Evolutionary conservation across 768 basidiomycete genomes (phyloP).

Genomic region (Melanogaster broomeanus): DNA sequence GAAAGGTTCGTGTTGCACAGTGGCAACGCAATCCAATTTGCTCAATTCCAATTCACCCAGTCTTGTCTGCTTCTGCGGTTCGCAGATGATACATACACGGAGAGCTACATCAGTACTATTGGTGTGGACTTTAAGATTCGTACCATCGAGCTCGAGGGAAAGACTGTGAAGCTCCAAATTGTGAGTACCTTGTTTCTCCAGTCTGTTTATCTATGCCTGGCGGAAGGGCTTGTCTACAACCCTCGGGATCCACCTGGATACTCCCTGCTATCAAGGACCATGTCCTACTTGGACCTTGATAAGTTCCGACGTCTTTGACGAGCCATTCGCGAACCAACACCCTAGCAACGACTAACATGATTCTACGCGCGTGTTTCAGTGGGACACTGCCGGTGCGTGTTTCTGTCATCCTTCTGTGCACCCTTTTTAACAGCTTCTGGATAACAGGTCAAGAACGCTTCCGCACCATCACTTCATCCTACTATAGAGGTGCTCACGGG

Average conservation of each 20-base stretch:
- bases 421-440: conserved; percentile 2
- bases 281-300: not conserved
- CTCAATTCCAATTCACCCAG: conserved; percentile 45
- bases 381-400: conserved; percentile 90
- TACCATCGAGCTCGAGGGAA: conserved; percentile 97
- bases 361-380: conserved; percentile 43
- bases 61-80: conserved; percentile 92
- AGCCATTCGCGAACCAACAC: not conserved
- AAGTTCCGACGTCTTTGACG: not conserved
- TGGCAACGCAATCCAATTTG: conserved; percentile 14
- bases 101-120: conserved; percentile 96
- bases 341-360: conserved; percentile 9
- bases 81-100: conserved; percentile 96
- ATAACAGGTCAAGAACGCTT: conserved; percentile 90
- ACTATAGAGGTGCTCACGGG: conserved; percentile 98
- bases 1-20: conserved; percentile 59
- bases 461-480: conserved; percentile 99
- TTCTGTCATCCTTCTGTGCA: not conserved
- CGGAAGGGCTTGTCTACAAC: not conserved
- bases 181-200: conserved; percentile 50
- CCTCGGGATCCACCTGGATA: not conserved
- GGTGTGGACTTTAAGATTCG: conserved; percentile 99
- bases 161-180: conserved; percentile 98
- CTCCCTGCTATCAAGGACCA: too few relatives aligned
- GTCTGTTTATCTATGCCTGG: conserved; percentile 1